Conservation (phyloP, 2,329 filamentous ascomycete genomes). For the Cytospora chrysosperma region DNA sequence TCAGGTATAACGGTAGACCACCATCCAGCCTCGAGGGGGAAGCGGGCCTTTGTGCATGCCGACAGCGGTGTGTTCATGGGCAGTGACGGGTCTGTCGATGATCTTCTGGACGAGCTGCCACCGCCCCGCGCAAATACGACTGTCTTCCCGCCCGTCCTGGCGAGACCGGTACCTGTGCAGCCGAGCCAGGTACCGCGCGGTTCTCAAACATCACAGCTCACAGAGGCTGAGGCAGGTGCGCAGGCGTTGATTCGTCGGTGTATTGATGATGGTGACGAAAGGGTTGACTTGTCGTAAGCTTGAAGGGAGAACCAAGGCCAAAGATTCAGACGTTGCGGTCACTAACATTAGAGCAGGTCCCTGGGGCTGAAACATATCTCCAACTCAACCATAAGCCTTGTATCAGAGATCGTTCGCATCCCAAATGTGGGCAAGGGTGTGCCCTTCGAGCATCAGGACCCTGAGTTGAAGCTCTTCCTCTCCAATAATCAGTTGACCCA, state of each 20-base stretch:
- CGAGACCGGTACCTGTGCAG: background rate
- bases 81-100: constrained; percentile 52
- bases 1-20: constrained; percentile 20
- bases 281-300: constrained; percentile 61
- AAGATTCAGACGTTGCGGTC: background rate
- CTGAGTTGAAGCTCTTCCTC: constrained; percentile 61
- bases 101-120: constrained; percentile 43
- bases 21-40: constrained; percentile 35
- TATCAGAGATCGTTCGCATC: constrained; percentile 55
- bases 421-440: constrained; percentile 55
- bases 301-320: background rate
- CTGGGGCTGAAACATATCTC: constrained; percentile 54
- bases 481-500: constrained; percentile 55
- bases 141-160: background rate
- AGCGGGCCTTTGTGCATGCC: constrained; percentile 57
- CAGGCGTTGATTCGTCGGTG: constrained; percentile 49
- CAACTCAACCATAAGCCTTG: constrained; percentile 55
- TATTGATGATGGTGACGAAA: constrained; percentile 58
- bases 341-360: constrained; percentile 31
- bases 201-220: background rate
- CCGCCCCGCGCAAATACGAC: background rate
- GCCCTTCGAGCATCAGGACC: constrained; percentile 58
- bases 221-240: constrained; percentile 39
- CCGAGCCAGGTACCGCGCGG: constrained; percentile 4
- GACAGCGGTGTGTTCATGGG: constrained; percentile 69